Base-by-base conservation (phyloP, 2,329 filamentous ascomycete species). In the Aulographum hederae region DNA sequence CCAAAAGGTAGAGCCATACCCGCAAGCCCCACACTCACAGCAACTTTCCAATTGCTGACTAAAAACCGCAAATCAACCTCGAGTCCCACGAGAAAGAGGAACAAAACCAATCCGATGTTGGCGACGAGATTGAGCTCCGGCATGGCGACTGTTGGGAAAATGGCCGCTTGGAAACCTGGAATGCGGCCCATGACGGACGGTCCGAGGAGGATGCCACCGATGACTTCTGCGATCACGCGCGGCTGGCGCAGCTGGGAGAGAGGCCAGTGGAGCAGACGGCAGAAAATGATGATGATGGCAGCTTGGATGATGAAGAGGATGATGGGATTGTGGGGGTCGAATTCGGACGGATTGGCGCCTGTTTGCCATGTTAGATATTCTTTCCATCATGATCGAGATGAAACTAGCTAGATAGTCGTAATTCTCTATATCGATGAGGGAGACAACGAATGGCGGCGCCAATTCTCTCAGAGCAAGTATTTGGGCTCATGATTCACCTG, bases 111-210 rank as follows among this genome's bases (percentile, higher is more conserved):
- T 4, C 84, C 84, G 3, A 93, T 55, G 42, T 89, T 92, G 28
- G 84, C 82, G 28, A 81, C 78, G 33, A 85, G 66, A 42, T 60
- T 74, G 31, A 93, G 60, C 32, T 75, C 72, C 2, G 80, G 73
- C 51, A 91, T 78, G 2, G 80, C 84, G 1, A 58, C 67, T 0
- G 59, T 46, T 0, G 84, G 82, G 46, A 93, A 93, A 40, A 93
- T 86, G 39, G 75, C 62, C 3, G 61, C 54, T 31, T 69, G 63
- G 56, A 92, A 93, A 25, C 74, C 72, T 1, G 81, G 81, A 15
- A 92, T 82, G 32, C 77, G 73, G 46, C 82, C 82, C 71, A 92
- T 77, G 15, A 91, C 78, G 0, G 84, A 89, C 2, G 84, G 84
- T 3, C 84, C 84, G 1, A 93, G 65, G 23, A 93, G 53, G 45